Percentiles rank a stretch among this genome's conserved stretches.
phyloP scores from a whole-genome alignment of 768 basidiomycete species.

The Hygrophorus pudorinus region DNA sequence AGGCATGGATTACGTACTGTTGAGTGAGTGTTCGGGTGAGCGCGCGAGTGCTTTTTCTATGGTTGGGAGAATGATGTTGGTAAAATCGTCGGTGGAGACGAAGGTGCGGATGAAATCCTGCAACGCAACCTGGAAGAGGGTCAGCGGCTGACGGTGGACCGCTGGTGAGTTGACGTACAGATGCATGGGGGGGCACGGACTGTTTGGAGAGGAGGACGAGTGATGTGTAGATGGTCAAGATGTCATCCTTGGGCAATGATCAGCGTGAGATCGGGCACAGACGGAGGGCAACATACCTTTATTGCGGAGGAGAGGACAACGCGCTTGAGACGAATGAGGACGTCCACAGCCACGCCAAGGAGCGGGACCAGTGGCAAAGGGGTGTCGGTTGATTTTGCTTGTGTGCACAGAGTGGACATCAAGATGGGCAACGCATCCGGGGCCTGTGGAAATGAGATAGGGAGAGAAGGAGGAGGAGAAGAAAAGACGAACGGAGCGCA shows the following conservation, averaged over 20 bases:
- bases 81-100: slow-evolving; percentile 42
- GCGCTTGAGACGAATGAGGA: slow-evolving; percentile 57
- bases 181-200: slow-evolving; percentile 46
- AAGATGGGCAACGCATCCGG: slow-evolving; percentile 35
- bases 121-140: slow-evolving; percentile 41
- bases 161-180: slow-evolving; percentile 29
- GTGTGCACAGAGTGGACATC: slow-evolving; percentile 42
- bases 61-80: slow-evolving; percentile 47
- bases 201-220: slow-evolving; percentile 61
- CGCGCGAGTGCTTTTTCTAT: slow-evolving; percentile 76
- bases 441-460: slow-evolving; percentile 18
- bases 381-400: slow-evolving; percentile 37
- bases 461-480: background rate
- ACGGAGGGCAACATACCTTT: slow-evolving; percentile 26
- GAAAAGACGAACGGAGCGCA: slow-evolving; percentile 45
- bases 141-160: slow-evolving; percentile 6
- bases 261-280: background rate
- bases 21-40: slow-evolving; percentile 70
- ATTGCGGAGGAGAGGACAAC: slow-evolving; percentile 34
- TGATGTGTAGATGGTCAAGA: slow-evolving; percentile 49
- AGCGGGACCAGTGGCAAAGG: slow-evolving; percentile 37
- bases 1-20: slow-evolving; percentile 65
- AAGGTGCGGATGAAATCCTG: slow-evolving; percentile 51
- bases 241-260: slow-evolving; percentile 33
- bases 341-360: slow-evolving; percentile 61